Evolutionary conservation across 495 filamentous ascomycete species (phyloP).

Genomic region (Penicillium angulare): DNA sequence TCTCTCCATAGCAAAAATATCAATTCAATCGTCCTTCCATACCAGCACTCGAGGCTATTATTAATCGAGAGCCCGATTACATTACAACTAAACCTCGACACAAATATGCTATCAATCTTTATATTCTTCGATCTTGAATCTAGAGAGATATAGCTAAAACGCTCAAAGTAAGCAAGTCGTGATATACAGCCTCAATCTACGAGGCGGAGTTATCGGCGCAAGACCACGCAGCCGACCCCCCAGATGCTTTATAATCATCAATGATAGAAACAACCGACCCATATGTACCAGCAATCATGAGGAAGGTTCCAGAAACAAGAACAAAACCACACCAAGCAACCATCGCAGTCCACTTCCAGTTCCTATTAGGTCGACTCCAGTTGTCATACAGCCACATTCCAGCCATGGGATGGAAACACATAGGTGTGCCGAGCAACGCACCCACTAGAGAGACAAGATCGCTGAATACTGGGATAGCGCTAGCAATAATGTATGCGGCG

Average conservation of each 20-base stretch:
- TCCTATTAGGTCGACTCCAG: constrained; percentile 34
- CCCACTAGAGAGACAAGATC: constrained; percentile 60
- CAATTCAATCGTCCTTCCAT: too few relatives aligned
- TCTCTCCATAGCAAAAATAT: too few relatives aligned
- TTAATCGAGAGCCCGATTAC: too few relatives aligned
- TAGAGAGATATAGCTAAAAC: too few relatives aligned
- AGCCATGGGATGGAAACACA: constrained; percentile 49
- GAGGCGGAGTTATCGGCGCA: constrained; percentile 36
- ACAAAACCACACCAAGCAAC: constrained; percentile 32
- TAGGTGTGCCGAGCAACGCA: constrained; percentile 53
- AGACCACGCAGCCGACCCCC: constrained; percentile 30
- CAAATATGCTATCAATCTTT: too few relatives aligned
- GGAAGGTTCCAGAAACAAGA: constrained; percentile 38
- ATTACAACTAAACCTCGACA: too few relatives aligned
- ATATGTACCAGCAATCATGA: constrained; percentile 59
- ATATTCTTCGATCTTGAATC: too few relatives aligned
- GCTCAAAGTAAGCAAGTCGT: neutral
- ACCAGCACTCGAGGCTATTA: too few relatives aligned
- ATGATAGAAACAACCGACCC: constrained; percentile 56
- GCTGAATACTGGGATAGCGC: constrained; percentile 69
- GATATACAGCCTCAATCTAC: neutral
- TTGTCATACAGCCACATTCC: constrained; percentile 50
- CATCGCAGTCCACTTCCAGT: constrained; percentile 25
- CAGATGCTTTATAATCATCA: constrained; percentile 37
- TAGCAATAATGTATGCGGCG: constrained; percentile 66